Percentiles rank a stretch among this genome's conserved stretches.
These are phyloP conservation scores for Epichloe baconii DNA, from an alignment of 2,329 filamentous ascomycete species.

Conservation along the genomic window DNA sequence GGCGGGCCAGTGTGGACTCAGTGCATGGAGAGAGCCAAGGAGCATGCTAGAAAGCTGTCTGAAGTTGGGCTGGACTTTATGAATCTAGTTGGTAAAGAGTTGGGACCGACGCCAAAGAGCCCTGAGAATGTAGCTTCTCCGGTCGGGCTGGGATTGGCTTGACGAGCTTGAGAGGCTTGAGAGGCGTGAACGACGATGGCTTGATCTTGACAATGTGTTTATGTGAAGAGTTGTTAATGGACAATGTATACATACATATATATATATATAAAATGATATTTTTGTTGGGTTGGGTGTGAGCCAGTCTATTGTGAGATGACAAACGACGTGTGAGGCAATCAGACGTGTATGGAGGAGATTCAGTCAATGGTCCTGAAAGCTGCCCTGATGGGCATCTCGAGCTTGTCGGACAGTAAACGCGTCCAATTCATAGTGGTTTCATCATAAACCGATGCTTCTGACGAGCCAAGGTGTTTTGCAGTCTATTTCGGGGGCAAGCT, in stretches of 20 bases:
- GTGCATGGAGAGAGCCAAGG: slow-evolving; percentile 70
- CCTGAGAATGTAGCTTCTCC: slow-evolving; percentile 8
- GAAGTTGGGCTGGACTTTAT: slow-evolving; percentile 86
- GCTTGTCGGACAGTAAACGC: too few species aligned
- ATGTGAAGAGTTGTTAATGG: neutral
- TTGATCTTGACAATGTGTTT: neutral
- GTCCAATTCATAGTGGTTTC: too few species aligned
- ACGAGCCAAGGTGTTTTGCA: too few species aligned
- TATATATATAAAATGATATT: neutral
- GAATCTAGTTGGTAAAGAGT: slow-evolving; percentile 58
- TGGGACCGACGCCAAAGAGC: slow-evolving; percentile 15
- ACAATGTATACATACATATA: neutral
- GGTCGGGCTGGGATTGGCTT: slow-evolving; percentile 19
- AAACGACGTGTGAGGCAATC: neutral
- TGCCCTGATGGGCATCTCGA: too few species aligned
- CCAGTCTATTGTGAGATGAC: neutral
- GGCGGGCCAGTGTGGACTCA: slow-evolving; percentile 66
- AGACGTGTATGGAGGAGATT: too few species aligned
- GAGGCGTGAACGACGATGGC: neutral
- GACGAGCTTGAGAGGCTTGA: neutral
- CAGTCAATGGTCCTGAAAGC: too few species aligned
- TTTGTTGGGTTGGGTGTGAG: neutral
- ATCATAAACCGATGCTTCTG: too few species aligned
- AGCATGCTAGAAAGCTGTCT: slow-evolving; percentile 65
- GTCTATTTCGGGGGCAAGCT: too few species aligned